Conservation (phyloP, 2,329 filamentous ascomycete species). For the Cercospora brassicicola region DNA sequence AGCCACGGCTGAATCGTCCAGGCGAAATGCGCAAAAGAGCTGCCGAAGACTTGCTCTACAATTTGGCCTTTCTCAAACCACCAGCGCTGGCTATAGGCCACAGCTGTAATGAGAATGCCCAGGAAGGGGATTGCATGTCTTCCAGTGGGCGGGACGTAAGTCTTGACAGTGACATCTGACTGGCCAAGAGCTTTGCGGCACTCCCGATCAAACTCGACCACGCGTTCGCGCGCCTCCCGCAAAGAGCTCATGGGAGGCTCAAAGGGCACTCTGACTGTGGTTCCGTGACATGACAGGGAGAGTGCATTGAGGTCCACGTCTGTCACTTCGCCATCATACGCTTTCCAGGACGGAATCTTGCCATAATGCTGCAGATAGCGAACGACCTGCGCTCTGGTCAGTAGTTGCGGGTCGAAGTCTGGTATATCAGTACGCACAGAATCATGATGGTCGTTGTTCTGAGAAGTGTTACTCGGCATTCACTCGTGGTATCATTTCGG, state of each 20-base stretch:
- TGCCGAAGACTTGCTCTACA: conserved; percentile 46
- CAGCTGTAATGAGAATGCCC: conserved; percentile 56
- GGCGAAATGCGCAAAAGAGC: conserved; percentile 60
- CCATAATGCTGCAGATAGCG: conserved; percentile 76
- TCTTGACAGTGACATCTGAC: conserved; percentile 57
- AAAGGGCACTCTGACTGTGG: conserved; percentile 60
- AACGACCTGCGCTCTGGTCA: conserved; percentile 49
- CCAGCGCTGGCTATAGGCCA: conserved; percentile 52
- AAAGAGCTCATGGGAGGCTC: conserved; percentile 68
- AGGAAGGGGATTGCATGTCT: conserved; percentile 57
- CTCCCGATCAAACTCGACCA: conserved; percentile 71
- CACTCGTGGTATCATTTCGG: neutral
- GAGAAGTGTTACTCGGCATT: neutral
- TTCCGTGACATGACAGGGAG: conserved; percentile 57
- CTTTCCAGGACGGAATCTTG: conserved; percentile 56
- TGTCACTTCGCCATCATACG: conserved; percentile 60
- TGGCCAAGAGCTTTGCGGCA: conserved; percentile 62
- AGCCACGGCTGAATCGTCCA: conserved; percentile 61
- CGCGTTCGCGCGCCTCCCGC: conserved; percentile 65
- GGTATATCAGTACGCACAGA: conserved; percentile 49
- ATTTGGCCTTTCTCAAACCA: conserved; percentile 55
- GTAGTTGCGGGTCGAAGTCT: neutral
- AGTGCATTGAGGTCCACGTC: conserved; percentile 67
- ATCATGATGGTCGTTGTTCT: conserved; percentile 74
- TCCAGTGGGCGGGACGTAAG: conserved; percentile 53